Evolutionary conservation across 2,329 filamentous ascomycete genomes (phyloP).

Genomic region (Beauveria bassiana): DNA sequence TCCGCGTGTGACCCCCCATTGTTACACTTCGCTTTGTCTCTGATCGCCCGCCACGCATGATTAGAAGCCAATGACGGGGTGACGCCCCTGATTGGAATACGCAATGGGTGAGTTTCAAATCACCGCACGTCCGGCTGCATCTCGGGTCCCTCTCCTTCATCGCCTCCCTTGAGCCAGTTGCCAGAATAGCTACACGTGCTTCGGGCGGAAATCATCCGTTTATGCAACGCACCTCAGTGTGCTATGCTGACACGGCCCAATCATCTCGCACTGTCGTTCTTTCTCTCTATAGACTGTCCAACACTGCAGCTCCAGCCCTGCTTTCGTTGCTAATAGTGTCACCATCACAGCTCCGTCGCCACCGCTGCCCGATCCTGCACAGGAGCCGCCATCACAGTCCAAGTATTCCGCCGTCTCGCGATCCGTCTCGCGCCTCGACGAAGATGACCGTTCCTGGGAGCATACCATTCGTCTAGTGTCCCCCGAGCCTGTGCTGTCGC

Average conservation of each 20-base stretch:
- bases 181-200: neutral
- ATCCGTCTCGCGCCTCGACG: slow-evolving; percentile 8
- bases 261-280: neutral
- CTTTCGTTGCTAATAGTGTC: neutral
- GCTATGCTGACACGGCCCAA: neutral
- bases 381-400: neutral
- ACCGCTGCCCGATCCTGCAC: slow-evolving; percentile 5
- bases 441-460: slow-evolving; percentile 10
- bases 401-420: slow-evolving; percentile 7
- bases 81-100: slow-evolving; percentile 8
- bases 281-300: neutral
- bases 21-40: neutral
- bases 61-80: slow-evolving; percentile 8
- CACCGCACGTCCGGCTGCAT: neutral
- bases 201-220: slow-evolving; percentile 1
- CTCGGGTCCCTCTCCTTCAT: neutral
- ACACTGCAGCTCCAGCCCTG: neutral
- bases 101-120: slow-evolving; percentile 9
- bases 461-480: slow-evolving; percentile 10
- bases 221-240: neutral
- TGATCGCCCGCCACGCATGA: slow-evolving; percentile 10
- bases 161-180: neutral
- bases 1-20: neutral
- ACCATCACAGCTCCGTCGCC: slow-evolving; percentile 8
- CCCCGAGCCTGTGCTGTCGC: slow-evolving; percentile 5